Evolutionary conservation across 2,329 filamentous ascomycete species (phyloP).

Genomic region (Aspergillus terreus): DNA sequence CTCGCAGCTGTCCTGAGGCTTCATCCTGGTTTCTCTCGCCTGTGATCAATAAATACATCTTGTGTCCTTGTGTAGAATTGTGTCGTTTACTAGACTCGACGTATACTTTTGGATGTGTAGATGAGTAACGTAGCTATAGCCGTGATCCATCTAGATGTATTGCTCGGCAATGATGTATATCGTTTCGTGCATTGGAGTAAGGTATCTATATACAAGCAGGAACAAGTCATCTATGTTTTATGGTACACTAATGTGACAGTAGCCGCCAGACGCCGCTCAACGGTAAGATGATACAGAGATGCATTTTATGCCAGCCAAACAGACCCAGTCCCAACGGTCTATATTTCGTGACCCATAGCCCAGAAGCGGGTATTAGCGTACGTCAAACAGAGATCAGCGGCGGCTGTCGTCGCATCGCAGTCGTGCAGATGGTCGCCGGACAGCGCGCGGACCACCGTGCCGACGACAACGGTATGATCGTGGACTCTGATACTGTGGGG

Average conservation of each 20-base stretch:
- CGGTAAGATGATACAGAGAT: no score
- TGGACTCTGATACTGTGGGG: constrained; percentile 35
- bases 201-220: no score
- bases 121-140: no score
- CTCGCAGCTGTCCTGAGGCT: background rate
- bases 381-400: constrained; percentile 32
- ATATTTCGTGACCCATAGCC: constrained; percentile 36
- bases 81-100: background rate
- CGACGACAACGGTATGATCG: constrained; percentile 41
- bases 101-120: background rate
- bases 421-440: constrained; percentile 5
- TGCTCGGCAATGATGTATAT: no score
- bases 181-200: no score
- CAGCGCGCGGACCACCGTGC: constrained; percentile 31
- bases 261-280: no score
- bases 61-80: constrained; percentile 12
- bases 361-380: constrained; percentile 43
- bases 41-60: constrained; percentile 9
- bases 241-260: no score
- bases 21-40: constrained; percentile 8
- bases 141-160: no score
- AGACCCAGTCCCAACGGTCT: background rate
- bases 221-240: no score
- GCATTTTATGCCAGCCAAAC: no score
- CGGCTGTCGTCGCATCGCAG: constrained; percentile 1